These are phyloP conservation scores for Xylaria acuta DNA, from an alignment of 495 filamentous ascomycete species.

Conservation along the genomic window DNA sequence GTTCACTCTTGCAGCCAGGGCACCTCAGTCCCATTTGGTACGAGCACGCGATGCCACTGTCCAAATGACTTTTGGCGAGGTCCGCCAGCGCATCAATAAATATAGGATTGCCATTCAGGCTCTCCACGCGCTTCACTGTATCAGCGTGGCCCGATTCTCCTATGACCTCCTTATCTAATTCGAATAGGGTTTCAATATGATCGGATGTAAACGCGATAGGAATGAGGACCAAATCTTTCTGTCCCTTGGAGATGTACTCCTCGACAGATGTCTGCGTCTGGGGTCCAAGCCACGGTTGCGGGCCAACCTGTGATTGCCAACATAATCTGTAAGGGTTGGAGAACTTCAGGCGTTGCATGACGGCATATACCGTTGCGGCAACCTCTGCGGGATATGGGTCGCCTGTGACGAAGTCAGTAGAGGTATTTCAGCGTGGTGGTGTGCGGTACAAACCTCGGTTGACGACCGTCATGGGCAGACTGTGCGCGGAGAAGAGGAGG, in stretches of 20 bases:
- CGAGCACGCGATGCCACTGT: conserved; percentile 68
- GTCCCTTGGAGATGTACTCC: conserved; percentile 85
- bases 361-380: conserved; percentile 94
- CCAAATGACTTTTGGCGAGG: conserved; percentile 79
- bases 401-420: conserved; percentile 55
- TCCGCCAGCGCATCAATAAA: conserved; percentile 93
- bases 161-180: conserved; percentile 95
- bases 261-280: conserved; percentile 90
- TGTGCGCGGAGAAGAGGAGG: conserved; percentile 93
- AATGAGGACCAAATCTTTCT: conserved; percentile 89
- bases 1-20: conserved; percentile 90
- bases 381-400: conserved; percentile 98
- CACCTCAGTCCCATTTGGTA: conserved; percentile 90
- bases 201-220: conserved; percentile 98
- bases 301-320: conserved; percentile 99
- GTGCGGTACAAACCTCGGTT: conserved; percentile 69
- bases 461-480: conserved; percentile 94
- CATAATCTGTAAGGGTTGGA: conserved; percentile 90
- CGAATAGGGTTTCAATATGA: conserved; percentile 97
- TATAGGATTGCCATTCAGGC: conserved; percentile 86
- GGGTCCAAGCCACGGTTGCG: conserved; percentile 92
- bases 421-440: conserved; percentile 6
- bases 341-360: conserved; percentile 87
- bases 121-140: conserved; percentile 89
- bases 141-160: conserved; percentile 79